Base-by-base conservation (phyloP, 179 eudicot genomes). In the Spergularia azorica region DNA sequence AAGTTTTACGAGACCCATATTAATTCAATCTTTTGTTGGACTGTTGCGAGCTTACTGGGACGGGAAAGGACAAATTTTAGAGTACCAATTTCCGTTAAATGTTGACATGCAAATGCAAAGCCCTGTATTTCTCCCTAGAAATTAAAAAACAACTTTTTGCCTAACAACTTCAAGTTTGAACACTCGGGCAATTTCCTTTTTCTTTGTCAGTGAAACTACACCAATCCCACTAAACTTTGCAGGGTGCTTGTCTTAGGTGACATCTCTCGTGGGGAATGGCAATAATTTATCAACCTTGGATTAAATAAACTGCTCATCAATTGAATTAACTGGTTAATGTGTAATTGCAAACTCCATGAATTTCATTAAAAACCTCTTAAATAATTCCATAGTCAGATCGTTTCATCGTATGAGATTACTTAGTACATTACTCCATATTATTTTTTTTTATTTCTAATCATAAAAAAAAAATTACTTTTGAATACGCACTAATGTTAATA, bases 1-100 rank as follows among this genome's bases (percentile, higher is more conserved):
- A 79, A 67, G 17, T 48, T 67, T 67, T 36, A 59, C 39, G 18
- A 21, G 32, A 60, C 11, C 46, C 5, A 0, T 16, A 2, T 58
- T 43, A 15, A 36, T 46, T 52, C 43, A 13, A n/a, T n/a, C 32
- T 15, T 74, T 67, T 50, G 43, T 48, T 74, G 77, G 70, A 79
- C 51, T 57, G 73, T 73, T 58, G 62, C 50, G 73, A 50, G 48
- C 32, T 26, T 26, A 8, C 66, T 13, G 6, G 12, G 3, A 12
- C n/a, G 32, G n/a, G 46, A 51, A 46, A 66, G 17, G 81, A 78
- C 72, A 66, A 72, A 72, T 26, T 15, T 46, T 57, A 63, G 62
- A 65, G 46, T 72, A 72, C 73, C 73, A 73, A 16, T 79, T 58
- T 36, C 51, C 68, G 39, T 62, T 38, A 26, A 71, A 39, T 21